Conservation (phyloP, 2,329 filamentous ascomycete genomes). For the Hypocrella siamensis region DNA sequence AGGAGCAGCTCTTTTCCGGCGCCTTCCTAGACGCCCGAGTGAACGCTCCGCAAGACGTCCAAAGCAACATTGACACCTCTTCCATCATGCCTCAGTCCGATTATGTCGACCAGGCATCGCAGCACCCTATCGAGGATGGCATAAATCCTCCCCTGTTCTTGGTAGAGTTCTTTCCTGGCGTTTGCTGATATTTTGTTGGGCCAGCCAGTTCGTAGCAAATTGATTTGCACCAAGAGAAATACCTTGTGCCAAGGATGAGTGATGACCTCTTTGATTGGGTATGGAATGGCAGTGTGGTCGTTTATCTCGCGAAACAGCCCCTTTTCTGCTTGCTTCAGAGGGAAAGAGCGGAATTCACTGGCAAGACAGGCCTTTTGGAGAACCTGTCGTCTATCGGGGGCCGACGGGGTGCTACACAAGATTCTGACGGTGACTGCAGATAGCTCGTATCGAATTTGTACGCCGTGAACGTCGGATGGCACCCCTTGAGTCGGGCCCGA, state of each 20-base stretch:
- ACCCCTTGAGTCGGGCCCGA: too few species aligned
- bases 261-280: conserved; percentile 23
- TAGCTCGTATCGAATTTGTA: conserved; percentile 19
- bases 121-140: conserved; percentile 16
- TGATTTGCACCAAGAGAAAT: conserved; percentile 58
- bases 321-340: conserved; percentile 17
- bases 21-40: conserved; percentile 67
- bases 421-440: conserved; percentile 15
- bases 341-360: conserved; percentile 20
- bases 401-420: conserved; percentile 10
- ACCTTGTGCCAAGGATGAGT: conserved; percentile 55
- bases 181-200: conserved; percentile 28
- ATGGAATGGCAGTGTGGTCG: conserved; percentile 20
- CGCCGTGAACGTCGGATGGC: conserved; percentile 8
- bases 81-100: conserved; percentile 38
- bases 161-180: conserved; percentile 16
- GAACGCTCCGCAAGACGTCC: conserved; percentile 62
- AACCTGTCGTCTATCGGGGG: conserved; percentile 16
- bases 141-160: conserved; percentile 16
- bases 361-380: conserved; percentile 22
- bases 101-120: conserved; percentile 22
- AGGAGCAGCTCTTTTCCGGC: conserved; percentile 70
- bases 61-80: conserved; percentile 52
- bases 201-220: conserved; percentile 47
- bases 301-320: conserved; percentile 23